Base-by-base conservation (phyloP, 139 green algal genomes). In the Picochlorum sp. region DNA sequence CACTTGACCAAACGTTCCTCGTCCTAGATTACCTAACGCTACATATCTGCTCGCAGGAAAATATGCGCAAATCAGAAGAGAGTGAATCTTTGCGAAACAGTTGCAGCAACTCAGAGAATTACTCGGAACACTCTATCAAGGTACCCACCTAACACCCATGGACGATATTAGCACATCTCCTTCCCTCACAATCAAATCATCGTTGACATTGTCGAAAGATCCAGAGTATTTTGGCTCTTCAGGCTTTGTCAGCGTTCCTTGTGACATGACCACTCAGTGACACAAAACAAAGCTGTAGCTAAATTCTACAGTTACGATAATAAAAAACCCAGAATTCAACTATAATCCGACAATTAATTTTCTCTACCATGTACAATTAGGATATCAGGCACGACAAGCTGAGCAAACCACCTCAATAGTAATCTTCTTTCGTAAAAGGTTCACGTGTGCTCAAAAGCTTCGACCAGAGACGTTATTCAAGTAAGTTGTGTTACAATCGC, bases 1-100 rank as follows among this genome's bases (percentile, higher is more conserved):
- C 43, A 98, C 91, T 73, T 98, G 91, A 18, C 91, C 91, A 69
- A 98, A 98, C 26, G 91, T 98, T 41, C 91, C 91, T 37, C 84
- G 69, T 1, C 91, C 91, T 57, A 98, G 65, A 68, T 93, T 73
- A 47, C 88, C 83, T 12, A 64, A 58, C 32, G 93, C 83, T 0
- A 73, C 43, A 59, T 94, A 95, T 28, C 81, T 81, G 64, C 31
- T n/a, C 12, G 12, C 18, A 47, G 20, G 39, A 5, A 4, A 7
- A 36, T 5, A 16, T 7, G 5, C 6, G 12, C 35, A 3, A 3
- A 47, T 35, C 26, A n/a, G n/a, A n/a, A n/a, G n/a, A n/a, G n/a
- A n/a, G n/a, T n/a, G n/a, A n/a, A n/a, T n/a, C n/a, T n/a, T n/a
- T n/a, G n/a, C n/a, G n/a, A n/a, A n/a, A n/a, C n/a, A n/a, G n/a